phyloP scores from a whole-genome alignment of 148 eudicot species.

The Heliosperma pusillum region DNA sequence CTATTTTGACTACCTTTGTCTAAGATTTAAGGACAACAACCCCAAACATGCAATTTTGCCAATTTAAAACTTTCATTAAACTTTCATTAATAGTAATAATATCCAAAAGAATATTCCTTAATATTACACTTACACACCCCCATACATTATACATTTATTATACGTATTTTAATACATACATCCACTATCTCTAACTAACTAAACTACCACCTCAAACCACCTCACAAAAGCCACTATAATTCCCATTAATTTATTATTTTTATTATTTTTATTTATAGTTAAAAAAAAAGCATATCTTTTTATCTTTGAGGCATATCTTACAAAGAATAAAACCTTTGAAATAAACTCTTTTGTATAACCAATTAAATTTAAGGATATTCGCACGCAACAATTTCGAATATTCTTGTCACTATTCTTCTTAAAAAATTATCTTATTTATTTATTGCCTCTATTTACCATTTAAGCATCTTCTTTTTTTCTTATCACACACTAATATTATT shows the following conservation, averaged over 20 bases:
- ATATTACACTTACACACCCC: neutral
- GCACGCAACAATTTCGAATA: constrained; percentile 29
- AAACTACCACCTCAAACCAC: constrained; percentile 23
- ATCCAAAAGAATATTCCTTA: constrained; percentile 29
- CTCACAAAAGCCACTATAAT: constrained; percentile 23
- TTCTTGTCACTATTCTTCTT: constrained; percentile 22
- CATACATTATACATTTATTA: neutral
- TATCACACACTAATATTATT: too few species aligned
- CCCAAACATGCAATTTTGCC: constrained; percentile 12
- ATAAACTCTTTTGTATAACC: constrained; percentile 27
- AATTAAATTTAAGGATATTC: constrained; percentile 49
- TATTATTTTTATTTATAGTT: neutral
- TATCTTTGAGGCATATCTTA: neutral
- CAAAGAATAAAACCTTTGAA: constrained; percentile 38
- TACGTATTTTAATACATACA: neutral
- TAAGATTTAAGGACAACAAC: constrained; percentile 17
- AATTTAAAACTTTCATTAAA: too few species aligned
- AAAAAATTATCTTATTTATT: constrained; percentile 8
- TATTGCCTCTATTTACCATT: neutral
- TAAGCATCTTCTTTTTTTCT: neutral
- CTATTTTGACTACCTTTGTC: neutral
- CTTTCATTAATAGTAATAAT: neutral
- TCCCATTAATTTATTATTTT: too few species aligned
- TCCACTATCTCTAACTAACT: too few species aligned
- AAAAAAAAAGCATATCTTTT: neutral